Evolutionary conservation across 306 rosid genomes (phyloP), one percentile per base, ranked within the genome.

Genomic region (Mimosa bimucronata): DNA sequence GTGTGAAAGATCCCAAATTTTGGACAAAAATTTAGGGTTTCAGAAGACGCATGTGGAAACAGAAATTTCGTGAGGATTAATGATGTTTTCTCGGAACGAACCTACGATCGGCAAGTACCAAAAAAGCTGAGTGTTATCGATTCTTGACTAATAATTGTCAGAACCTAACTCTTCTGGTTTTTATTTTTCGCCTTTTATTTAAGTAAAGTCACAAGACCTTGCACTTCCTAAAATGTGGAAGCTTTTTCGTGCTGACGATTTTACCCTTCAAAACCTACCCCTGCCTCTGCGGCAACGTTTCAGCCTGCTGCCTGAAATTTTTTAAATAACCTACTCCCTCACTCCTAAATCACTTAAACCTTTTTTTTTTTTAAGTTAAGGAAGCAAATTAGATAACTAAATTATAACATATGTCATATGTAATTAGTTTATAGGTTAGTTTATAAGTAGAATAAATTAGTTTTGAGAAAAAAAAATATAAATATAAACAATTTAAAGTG

Each of bases 21-120:
- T 29, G n/a, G 72, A 44, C 60, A 80, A 60, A 58, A 72, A 60
- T n/a, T 81, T 86, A 86, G 89, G 89, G 89, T 81, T 86, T 80
- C 30, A 78, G 81, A 74, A 58, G 50, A 50, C 58, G 67, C 1
- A 67, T 23, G 65, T 25, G n/a, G 16, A 61, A 61, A 29, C 19
- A 71, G 82, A 73, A 7, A n/a, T 34, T 71, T 80, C 64, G 68
- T 8, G 65, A 80, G 6, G 76, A 86, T 73, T 77, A 73, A 74
- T 16, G 79, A 80, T 79, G 70, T 19, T 78, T 50, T 79, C 74
- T 31, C 48, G 74, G 66, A 75, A 83, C 80, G 58, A 81, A 86
- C 81, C 85, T 68, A 30, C 77, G 69, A 81, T 25, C 70, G 80
- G 71, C 71, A 86, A 73, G 78, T 67, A 82, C 84, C 60, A 58